Evolutionary conservation across 768 basidiomycete species (phyloP).

Genomic region (Lactarius deliciosus): DNA sequence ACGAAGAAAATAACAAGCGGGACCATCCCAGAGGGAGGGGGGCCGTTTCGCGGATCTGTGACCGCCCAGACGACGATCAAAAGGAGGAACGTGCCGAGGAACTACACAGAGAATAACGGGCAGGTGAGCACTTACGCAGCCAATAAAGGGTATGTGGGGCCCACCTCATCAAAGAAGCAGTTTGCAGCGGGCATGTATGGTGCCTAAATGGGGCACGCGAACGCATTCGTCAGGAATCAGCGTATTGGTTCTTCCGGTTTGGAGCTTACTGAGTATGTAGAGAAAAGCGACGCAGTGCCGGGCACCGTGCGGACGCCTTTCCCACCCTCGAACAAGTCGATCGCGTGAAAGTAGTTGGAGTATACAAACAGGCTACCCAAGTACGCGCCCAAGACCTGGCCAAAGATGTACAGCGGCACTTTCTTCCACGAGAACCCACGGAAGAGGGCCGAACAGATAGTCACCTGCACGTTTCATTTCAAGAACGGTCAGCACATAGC

Average conservation of each 20-base stretch:
- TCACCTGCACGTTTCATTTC: constrained; percentile 45
- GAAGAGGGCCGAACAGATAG: constrained; percentile 65
- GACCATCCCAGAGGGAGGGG: constrained; percentile 50
- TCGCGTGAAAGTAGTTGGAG: constrained; percentile 64
- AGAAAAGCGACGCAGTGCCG: constrained; percentile 54
- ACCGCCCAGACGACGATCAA: constrained; percentile 52
- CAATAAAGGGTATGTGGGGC: background rate
- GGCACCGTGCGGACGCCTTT: constrained; percentile 52
- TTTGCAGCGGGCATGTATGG: constrained; percentile 44
- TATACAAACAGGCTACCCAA: constrained; percentile 60
- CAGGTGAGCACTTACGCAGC: background rate
- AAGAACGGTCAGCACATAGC: background rate
- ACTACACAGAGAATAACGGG: constrained; percentile 36
- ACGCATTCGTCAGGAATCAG: background rate
- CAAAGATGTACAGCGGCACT: constrained; percentile 64
- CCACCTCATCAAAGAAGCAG: constrained; percentile 49
- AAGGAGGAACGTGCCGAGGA: constrained; percentile 54
- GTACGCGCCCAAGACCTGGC: constrained; percentile 60
- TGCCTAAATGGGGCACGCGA: constrained; percentile 32
- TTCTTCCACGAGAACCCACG: constrained; percentile 79
- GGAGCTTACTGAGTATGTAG: constrained; percentile 55
- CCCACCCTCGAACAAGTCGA: constrained; percentile 62
- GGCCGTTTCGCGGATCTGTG: constrained; percentile 51
- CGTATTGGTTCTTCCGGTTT: background rate
- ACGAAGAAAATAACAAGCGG: constrained; percentile 56